Conservation (phyloP, 345 rosid species). For the Linum usitatissimum region DNA sequence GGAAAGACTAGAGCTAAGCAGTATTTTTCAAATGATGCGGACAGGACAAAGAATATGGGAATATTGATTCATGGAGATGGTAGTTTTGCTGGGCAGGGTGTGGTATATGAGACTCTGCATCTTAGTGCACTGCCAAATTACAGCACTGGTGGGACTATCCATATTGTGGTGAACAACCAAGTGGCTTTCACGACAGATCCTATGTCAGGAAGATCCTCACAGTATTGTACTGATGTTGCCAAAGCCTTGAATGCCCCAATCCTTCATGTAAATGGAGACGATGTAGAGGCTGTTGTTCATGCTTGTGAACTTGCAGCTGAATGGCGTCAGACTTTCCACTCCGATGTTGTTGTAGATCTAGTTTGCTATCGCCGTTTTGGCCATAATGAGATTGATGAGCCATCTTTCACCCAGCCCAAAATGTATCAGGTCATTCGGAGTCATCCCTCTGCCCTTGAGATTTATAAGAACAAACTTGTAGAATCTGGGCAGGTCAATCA, state of each 20-base stretch:
- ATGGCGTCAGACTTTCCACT: slow-evolving; percentile 82
- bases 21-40: slow-evolving; percentile 51
- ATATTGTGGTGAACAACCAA: slow-evolving; percentile 80
- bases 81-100: slow-evolving; percentile 87
- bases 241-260: slow-evolving; percentile 77
- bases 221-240: slow-evolving; percentile 82
- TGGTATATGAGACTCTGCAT: slow-evolving; percentile 77
- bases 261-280: slow-evolving; percentile 70
- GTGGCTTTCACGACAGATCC: slow-evolving; percentile 88
- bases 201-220: slow-evolving; percentile 65
- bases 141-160: slow-evolving; percentile 70
- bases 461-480: slow-evolving; percentile 51
- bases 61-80: slow-evolving; percentile 84
- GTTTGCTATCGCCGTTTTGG: slow-evolving; percentile 75
- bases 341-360: slow-evolving; percentile 73
- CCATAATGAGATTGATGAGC: slow-evolving; percentile 80
- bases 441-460: slow-evolving; percentile 60
- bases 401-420: slow-evolving; percentile 73
- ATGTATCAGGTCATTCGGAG: slow-evolving; percentile 72
- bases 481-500: slow-evolving; percentile 51
- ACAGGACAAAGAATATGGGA: slow-evolving; percentile 67
- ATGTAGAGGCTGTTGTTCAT: slow-evolving; percentile 70
- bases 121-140: slow-evolving; percentile 83
- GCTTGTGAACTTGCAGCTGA: slow-evolving; percentile 79
- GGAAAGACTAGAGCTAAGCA: slow-evolving; percentile 84